Evolutionary conservation across 2,329 filamentous ascomycete species (phyloP), one percentile per base, ranked within the genome.

Genomic region (Sclerotinia borealis): DNA sequence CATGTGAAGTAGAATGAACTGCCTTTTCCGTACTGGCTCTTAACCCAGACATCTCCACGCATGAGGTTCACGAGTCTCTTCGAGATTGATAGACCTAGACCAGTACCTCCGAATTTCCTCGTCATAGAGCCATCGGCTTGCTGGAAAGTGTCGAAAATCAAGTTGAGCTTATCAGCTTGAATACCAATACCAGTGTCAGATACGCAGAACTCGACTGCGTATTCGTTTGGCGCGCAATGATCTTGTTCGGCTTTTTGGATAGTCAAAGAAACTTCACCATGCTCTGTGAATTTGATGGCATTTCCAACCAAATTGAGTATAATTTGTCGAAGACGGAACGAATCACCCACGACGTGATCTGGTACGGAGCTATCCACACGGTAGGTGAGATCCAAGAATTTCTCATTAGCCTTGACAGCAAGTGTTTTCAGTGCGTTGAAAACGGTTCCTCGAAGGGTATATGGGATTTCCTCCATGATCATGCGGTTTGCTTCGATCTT

Each of bases 121-220:
- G 93, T 98, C 76, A 96, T 98, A 39, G 93, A 97, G 43, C 93
- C 93, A 75, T 98, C 95, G 25, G 95, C 95, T 79, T 98, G 95
- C 76, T 97, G 93, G 86, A 98, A 98, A 0, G 93, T 98, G 78
- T 98, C 95, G 77, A 99, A 98, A 74, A 99, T 98, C 68, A 98
- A 82, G 74, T 96, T 92, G 60, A 98, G 84, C 79, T 98, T 98
- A 78, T 98, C 93, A 68, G 90, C 85, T 72, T 93, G 91, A 71
- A 98, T 98, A 72, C 95, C 95, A 72, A 98, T 99, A 70, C 95
- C 95, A 41, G 95, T 98, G 75, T 98, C 95, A 25, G 91, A 90
- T 39, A 99, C 95, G 61, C 93, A 88, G 77, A 98, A 98, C 77
- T 98, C 92, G 75, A 97, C 93, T 34, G 92, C 90, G 71, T 96